Base-by-base conservation (phyloP, 768 basidiomycete species). In the Ramaria sp. region DNA sequence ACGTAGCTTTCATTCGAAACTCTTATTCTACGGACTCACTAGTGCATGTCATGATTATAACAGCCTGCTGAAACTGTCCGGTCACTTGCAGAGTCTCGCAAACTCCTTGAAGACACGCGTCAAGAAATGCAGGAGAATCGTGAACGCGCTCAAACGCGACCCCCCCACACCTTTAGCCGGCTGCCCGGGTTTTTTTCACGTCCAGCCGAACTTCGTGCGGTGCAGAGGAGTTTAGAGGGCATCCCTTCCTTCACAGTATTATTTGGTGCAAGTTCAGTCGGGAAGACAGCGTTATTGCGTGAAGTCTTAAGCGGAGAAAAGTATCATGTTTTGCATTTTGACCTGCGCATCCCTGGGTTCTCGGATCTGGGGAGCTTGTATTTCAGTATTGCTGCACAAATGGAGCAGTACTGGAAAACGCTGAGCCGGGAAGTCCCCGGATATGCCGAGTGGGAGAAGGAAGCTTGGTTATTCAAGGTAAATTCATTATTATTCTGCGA, bases 281-380 rank as follows among this genome's bases (percentile, higher is more conserved):
- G 90, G 59, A 91, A 91, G 83, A 92, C 90, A 5, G 82, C 85
- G 0, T 77, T 92, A 7, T 73, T 91, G 12, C 78, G 88, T 46
- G 86, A 91, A 69, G 80, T 91, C 27, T 79, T 92, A 24, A 82
- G 81, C 11, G 72, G 74, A 19, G 76, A 82, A 10, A 72, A 72
- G 51, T 91, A 85, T 64, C 86, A 89, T 69, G 86, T 91, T 54
- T 76, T 91, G 49, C 85, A 89, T 64, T 88, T 91, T 61, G 88
- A 91, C 67, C 74, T 92, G 43, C 81, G 88, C 4, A 88, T 91
- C 50, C 80, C 89, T 3, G 88, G 88, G 0, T 91, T 91, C 63
- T 87, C 88, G 2, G 89, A 91, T 64, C 73, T 91, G 11, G 71
- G 79, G 1, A 90, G 88, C 63, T 72, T 91, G 34, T 91, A 91